These are phyloP conservation scores for Debaryomycetaceae sp. DNA, from an alignment of 1,139 yeast genomes.

Conservation along the genomic window DNA sequence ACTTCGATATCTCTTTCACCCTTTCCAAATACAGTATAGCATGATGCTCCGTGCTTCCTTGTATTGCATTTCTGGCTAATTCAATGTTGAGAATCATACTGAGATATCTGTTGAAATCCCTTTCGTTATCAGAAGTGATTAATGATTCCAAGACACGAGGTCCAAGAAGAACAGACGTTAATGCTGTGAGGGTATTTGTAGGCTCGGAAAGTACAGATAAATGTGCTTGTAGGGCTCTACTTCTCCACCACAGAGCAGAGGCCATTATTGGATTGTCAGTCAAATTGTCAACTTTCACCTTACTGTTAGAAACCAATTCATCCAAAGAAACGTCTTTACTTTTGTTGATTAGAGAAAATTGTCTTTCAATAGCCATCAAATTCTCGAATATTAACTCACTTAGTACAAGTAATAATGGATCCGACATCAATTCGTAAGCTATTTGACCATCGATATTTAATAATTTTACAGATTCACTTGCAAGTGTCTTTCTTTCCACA, in stretches of 20 bases:
- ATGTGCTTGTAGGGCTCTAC: slow-evolving; percentile 63
- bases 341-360: slow-evolving; percentile 25
- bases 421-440: slow-evolving; percentile 57
- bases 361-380: slow-evolving; percentile 30
- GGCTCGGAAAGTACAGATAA: slow-evolving; percentile 59
- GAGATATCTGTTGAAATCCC: slow-evolving; percentile 14
- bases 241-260: slow-evolving; percentile 68
- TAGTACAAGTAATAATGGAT: slow-evolving; percentile 51
- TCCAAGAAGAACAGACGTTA: slow-evolving; percentile 38
- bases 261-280: slow-evolving; percentile 34
- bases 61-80: slow-evolving; percentile 58
- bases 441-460: slow-evolving; percentile 59
- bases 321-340: slow-evolving; percentile 16
- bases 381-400: slow-evolving; percentile 51
- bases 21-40: slow-evolving; percentile 48
- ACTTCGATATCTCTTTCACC: slow-evolving; percentile 57
- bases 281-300: slow-evolving; percentile 7
- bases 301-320: slow-evolving; percentile 17
- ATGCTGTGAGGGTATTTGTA: slow-evolving; percentile 41
- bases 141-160: slow-evolving; percentile 28
- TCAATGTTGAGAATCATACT: slow-evolving; percentile 54
- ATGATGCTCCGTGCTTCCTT: slow-evolving; percentile 58
- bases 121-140: slow-evolving; percentile 20
- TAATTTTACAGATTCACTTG: slow-evolving; percentile 31
- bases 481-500: slow-evolving; percentile 26